phyloP scores from a whole-genome alignment of 1,139 yeast genomes.

The Kodamaea plutei region DNA sequence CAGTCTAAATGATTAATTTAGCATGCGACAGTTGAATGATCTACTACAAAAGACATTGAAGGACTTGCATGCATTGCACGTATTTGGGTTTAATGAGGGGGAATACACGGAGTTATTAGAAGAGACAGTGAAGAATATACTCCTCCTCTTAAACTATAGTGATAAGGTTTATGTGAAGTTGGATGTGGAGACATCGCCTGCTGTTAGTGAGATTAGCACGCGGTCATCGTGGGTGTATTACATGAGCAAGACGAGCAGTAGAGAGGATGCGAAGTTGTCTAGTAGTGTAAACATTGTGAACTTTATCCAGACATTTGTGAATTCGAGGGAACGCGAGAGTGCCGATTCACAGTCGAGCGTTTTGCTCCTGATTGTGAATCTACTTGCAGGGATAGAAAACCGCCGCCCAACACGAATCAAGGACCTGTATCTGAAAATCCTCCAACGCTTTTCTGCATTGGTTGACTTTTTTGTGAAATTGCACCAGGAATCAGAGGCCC shows the following conservation, averaged over 20 bases:
- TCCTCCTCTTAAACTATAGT: conserved; percentile 16
- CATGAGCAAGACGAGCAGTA: not conserved
- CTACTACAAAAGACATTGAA: conserved; percentile 22
- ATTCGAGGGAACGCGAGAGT: not conserved
- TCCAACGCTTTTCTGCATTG: conserved; percentile 18
- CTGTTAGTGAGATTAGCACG: conserved; percentile 1
- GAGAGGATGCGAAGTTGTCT: not conserved
- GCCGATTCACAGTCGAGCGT: conserved; percentile 5
- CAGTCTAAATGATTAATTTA: too few species aligned
- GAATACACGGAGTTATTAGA: conserved; percentile 17
- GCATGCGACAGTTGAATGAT: conserved; percentile 11
- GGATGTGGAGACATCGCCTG: conserved; percentile 9
- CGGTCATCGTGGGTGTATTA: conserved; percentile 7
- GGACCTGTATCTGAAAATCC: conserved; percentile 17
- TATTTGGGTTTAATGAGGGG: conserved; percentile 9
- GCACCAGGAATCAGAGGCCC: conserved; percentile 20
- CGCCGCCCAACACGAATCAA: conserved; percentile 19
- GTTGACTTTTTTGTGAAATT: conserved; percentile 19
- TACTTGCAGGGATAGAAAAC: conserved; percentile 14
- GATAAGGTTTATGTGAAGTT: conserved; percentile 13
- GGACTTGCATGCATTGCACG: conserved; percentile 20
- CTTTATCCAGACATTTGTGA: conserved; percentile 12
- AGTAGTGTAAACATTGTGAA: conserved; percentile 13
- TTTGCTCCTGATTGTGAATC: conserved; percentile 10
- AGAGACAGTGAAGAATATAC: conserved; percentile 13